Percentiles rank a stretch among this genome's conserved stretches.
These are phyloP conservation scores for Pseudogymnoascus sp. DNA, from an alignment of 2,329 filamentous ascomycete genomes.

Conservation along the genomic window DNA sequence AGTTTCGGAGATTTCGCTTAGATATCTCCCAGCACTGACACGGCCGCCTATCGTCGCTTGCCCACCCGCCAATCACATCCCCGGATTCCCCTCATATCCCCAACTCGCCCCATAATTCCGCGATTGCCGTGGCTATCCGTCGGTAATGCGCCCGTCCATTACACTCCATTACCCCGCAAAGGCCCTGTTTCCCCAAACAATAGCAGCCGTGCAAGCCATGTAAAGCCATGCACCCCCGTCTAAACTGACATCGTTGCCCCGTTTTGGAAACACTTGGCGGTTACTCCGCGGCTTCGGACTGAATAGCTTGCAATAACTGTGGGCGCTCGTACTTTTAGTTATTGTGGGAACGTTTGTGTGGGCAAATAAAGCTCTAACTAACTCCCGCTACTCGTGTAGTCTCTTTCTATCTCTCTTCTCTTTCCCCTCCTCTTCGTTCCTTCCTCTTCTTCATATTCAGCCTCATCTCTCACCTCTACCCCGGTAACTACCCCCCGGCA, in stretches of 20 bases:
- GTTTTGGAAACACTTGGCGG: not conserved
- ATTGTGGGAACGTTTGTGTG: not conserved
- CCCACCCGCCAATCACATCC: not conserved
- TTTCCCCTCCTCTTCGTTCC: not conserved
- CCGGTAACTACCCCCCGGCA: too few species aligned
- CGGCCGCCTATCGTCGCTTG: not conserved
- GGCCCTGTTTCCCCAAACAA: not conserved
- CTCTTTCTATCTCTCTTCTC: not conserved
- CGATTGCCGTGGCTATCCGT: slow-evolving; percentile 9
- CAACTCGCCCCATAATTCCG: not conserved
- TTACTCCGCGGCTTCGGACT: not conserved
- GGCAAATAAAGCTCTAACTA: not conserved
- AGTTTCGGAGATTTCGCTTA: not conserved
- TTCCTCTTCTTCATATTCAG: not conserved
- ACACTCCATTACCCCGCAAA: slow-evolving; percentile 5
- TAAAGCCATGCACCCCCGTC: too few species aligned
- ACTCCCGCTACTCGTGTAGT: not conserved
- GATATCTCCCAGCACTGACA: not conserved
- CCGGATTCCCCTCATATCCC: not conserved
- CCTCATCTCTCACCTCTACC: not conserved
- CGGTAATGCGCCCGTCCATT: not conserved
- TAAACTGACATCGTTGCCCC: not conserved
- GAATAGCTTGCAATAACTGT: not conserved
- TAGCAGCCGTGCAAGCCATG: not conserved
- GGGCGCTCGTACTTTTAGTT: not conserved